A percentile compares a stretch with the other conserved stretches of the same genome.
Conservation (phyloP, 2,329 filamentous ascomycete genomes). For the Monosporascus sp. region DNA sequence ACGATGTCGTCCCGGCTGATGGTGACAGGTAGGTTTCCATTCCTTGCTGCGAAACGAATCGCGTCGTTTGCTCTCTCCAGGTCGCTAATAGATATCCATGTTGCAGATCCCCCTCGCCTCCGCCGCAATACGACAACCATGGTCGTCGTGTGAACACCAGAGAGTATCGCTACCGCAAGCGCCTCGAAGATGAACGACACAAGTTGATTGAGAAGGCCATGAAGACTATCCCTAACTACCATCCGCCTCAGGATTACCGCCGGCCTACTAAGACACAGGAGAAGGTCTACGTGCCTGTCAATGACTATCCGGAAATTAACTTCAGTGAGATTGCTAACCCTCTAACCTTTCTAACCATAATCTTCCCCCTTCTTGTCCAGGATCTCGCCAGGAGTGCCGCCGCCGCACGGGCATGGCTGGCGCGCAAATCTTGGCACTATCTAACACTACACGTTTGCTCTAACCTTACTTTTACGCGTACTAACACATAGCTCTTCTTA, state of each 20-base stretch:
- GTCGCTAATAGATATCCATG: constrained; percentile 11
- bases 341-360: constrained; percentile 71
- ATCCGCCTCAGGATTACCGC: constrained; percentile 96
- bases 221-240: constrained; percentile 99
- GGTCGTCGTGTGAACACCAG: constrained; percentile 98
- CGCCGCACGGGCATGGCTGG: constrained; percentile 27
- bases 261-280: constrained; percentile 99
- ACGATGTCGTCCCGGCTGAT: constrained; percentile 96
- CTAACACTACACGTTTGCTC: constrained; percentile 31
- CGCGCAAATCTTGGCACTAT: constrained; percentile 24
- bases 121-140: constrained; percentile 98
- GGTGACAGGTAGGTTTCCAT: constrained; percentile 71
- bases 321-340: constrained; percentile 99
- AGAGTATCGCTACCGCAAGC: constrained; percentile 97
- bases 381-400: constrained; percentile 40
- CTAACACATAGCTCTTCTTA: constrained; percentile 87
- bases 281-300: constrained; percentile 99
- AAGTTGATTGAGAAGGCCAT: constrained; percentile 98
- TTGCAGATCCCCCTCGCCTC: constrained; percentile 82
- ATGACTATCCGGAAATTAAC: constrained; percentile 99
- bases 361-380: constrained; percentile 32
- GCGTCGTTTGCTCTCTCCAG: neutral
- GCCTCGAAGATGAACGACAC: constrained; percentile 96
- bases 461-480: constrained; percentile 42
- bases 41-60: neutral